These are phyloP conservation scores for Fomitiporia mediterranea DNA, from an alignment of 1,284 basidiomycete species.

Conservation along the genomic window DNA sequence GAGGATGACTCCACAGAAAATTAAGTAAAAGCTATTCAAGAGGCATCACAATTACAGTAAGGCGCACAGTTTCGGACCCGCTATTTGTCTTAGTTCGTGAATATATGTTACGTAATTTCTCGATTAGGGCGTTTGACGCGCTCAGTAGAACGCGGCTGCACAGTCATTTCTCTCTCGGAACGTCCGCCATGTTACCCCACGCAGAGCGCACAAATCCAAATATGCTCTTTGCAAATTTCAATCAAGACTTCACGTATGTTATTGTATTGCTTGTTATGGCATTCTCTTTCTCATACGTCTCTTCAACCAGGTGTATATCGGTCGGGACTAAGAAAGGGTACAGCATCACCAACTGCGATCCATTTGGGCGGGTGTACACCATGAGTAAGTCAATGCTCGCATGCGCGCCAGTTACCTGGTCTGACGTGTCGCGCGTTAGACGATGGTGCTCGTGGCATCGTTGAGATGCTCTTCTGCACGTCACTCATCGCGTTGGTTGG, in stretches of 20 bases:
- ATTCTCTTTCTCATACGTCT: not conserved
- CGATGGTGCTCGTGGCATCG: slow-evolving; percentile 90
- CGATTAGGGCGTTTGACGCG: too few relatives aligned
- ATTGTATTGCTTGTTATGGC: not conserved
- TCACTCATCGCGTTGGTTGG: slow-evolving; percentile 96
- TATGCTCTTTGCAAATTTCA: slow-evolving; percentile 85
- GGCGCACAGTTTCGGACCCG: too few relatives aligned
- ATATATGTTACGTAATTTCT: too few relatives aligned
- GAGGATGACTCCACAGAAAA: too few relatives aligned
- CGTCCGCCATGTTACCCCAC: slow-evolving; percentile 27
- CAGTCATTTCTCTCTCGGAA: not conserved
- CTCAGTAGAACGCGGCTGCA: not conserved
- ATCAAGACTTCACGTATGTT: slow-evolving; percentile 84
- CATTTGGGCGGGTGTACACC: slow-evolving; percentile 93
- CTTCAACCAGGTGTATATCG: slow-evolving; percentile 73
- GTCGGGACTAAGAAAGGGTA: slow-evolving; percentile 96
- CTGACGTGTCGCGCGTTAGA: slow-evolving; percentile 39
- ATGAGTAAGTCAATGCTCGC: slow-evolving; percentile 58
- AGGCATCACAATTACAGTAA: too few relatives aligned
- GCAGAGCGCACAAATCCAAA: slow-evolving; percentile 39
- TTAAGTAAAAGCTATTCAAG: too few relatives aligned
- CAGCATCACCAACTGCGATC: slow-evolving; percentile 96
- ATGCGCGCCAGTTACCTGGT: not conserved
- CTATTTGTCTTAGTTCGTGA: too few relatives aligned
- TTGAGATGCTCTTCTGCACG: slow-evolving; percentile 99